Evolutionary conservation across 2,329 filamentous ascomycete genomes (phyloP).

Genomic region (Aureobasidium subglaciale): DNA sequence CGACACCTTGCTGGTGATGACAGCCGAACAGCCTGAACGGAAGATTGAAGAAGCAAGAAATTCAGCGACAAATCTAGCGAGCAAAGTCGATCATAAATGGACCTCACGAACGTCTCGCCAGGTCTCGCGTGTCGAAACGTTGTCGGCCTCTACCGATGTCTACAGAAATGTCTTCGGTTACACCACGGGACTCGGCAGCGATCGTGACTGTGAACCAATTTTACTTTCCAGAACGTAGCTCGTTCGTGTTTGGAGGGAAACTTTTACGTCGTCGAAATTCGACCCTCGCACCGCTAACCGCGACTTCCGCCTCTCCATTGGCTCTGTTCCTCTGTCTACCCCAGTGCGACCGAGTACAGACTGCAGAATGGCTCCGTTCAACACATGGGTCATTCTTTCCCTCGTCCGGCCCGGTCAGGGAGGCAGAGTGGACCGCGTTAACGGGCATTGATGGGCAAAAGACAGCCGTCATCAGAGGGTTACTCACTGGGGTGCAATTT

Average conservation of each 20-base stretch:
- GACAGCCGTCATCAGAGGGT: conserved; percentile 1
- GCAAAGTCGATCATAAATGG: conserved; percentile 10
- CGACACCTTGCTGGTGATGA: not conserved
- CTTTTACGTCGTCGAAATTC: conserved; percentile 10
- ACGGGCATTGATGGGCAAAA: not conserved
- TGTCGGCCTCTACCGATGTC: conserved; percentile 1
- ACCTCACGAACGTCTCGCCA: conserved; percentile 4
- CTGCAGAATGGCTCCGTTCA: conserved; percentile 8
- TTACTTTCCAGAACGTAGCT: conserved; percentile 7
- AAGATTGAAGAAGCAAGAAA: not conserved
- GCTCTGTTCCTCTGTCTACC: not conserved
- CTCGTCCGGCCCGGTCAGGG: conserved; percentile 2
- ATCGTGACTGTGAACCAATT: conserved; percentile 1
- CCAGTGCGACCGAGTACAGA: conserved; percentile 2
- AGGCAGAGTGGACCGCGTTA: not conserved
- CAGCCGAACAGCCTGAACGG: conserved; percentile 1
- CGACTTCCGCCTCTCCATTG: not conserved
- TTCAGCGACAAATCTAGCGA: not conserved
- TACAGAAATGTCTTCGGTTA: conserved; percentile 3
- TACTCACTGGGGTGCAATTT: conserved; percentile 9
- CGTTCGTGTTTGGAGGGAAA: not conserved
- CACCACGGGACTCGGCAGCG: not conserved
- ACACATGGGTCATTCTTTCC: not conserved
- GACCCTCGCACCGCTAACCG: conserved; percentile 11
- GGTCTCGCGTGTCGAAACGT: conserved; percentile 13